A percentile compares a stretch with the other conserved stretches of the same genome.
Evolutionary conservation across 1,284 basidiomycete genomes (phyloP).

Genomic region (Austroboletus novae-zelandiae): DNA sequence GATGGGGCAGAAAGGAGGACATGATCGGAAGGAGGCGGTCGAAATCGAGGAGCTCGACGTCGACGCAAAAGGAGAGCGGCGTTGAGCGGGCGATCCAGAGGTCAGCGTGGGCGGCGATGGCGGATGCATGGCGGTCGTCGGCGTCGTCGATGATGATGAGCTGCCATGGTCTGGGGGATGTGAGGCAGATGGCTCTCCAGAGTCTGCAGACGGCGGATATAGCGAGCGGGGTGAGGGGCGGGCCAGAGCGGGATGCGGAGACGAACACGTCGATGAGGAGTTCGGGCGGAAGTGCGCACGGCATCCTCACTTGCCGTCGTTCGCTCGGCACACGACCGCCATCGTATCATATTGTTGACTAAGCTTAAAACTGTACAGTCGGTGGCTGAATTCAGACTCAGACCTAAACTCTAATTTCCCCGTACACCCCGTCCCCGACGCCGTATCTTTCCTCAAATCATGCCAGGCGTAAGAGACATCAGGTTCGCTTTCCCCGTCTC

Average conservation of each 20-base stretch:
- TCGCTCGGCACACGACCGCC: too few species aligned
- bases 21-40: constrained; percentile 60
- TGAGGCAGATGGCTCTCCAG: constrained; percentile 51
- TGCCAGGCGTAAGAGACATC: constrained; percentile 93
- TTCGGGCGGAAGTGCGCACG: constrained; percentile 50
- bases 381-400: constrained; percentile 36
- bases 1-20: constrained; percentile 52
- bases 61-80: constrained; percentile 53
- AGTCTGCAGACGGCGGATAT: constrained; percentile 51
- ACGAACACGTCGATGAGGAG: constrained; percentile 62
- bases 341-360: constrained; percentile 31
- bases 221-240: constrained; percentile 44
- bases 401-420: constrained; percentile 37
- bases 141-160: constrained; percentile 49
- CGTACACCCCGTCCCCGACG: constrained; percentile 41
- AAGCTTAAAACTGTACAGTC: constrained; percentile 45
- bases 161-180: constrained; percentile 60
- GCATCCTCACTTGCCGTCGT: neutral
- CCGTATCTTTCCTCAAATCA: constrained; percentile 48
- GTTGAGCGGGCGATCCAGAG: constrained; percentile 53
- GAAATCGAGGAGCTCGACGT: constrained; percentile 46
- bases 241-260: constrained; percentile 38
- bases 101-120: constrained; percentile 45
- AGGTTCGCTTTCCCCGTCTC: constrained; percentile 49
- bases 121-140: constrained; percentile 28